Conservation (phyloP, 1,284 basidiomycete genomes). For the Meripilus lineatus region DNA sequence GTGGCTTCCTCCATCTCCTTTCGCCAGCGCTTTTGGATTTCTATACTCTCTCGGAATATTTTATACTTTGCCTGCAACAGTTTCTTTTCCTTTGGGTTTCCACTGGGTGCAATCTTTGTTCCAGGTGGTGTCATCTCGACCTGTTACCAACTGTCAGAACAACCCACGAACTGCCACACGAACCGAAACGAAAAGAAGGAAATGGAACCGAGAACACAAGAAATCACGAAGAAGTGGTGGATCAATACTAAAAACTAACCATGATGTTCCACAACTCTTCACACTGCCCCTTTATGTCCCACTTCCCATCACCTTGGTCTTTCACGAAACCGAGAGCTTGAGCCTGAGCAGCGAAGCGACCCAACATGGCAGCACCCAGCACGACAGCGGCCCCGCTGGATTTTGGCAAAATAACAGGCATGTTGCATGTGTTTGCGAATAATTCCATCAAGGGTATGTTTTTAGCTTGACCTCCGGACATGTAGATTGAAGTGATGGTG, state of each 20-base stretch:
- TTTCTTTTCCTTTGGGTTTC: conserved; percentile 59
- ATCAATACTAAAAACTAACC: conserved; percentile 39
- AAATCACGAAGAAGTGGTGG: neutral
- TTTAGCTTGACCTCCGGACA: conserved; percentile 90
- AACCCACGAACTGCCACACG: conserved; percentile 1
- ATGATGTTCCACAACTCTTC: conserved; percentile 89
- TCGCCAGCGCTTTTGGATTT: conserved; percentile 84
- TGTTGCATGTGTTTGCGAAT: conserved; percentile 80
- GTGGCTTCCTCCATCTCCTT: conserved; percentile 64
- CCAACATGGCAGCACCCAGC: conserved; percentile 91
- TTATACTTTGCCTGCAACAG: conserved; percentile 90
- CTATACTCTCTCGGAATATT: conserved; percentile 88
- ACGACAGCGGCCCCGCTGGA: conserved; percentile 84
- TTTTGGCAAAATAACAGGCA: conserved; percentile 83
- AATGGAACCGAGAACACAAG: no score
- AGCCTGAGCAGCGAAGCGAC: conserved; percentile 78
- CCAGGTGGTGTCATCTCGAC: conserved; percentile 91
- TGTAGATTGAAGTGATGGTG: conserved; percentile 81
- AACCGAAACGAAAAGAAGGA: no score
- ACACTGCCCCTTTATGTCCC: conserved; percentile 50
- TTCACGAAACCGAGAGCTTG: conserved; percentile 7
- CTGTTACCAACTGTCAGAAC: no score
- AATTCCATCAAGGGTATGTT: conserved; percentile 83
- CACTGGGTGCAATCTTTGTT: conserved; percentile 66
- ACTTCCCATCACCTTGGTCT: conserved; percentile 18